Evolutionary conservation across 2,329 filamentous ascomycete species (phyloP), one percentile per base, ranked within the genome.

Genomic region (Periglandula ipomoeae): DNA sequence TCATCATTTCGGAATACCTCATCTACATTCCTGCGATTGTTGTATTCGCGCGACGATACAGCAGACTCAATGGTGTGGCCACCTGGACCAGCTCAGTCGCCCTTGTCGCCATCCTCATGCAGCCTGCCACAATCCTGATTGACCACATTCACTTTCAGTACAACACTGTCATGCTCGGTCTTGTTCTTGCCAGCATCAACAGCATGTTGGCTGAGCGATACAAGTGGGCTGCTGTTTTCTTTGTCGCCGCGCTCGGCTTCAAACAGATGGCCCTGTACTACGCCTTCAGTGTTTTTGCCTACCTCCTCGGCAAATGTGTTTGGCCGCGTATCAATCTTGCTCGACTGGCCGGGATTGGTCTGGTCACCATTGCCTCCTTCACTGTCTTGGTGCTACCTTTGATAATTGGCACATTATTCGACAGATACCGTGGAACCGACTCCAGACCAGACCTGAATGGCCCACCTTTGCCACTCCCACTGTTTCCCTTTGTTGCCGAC

Each of bases 221-320:
- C 59, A 78, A 94, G 53, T 96, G 91, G 89, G 81, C 87, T 23
- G 89, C 88, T 53, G 79, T 95, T 51, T 95, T 95, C 71, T 98
- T 98, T 58, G 93, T 98, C 6, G 81, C 80, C 15, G 87, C 91
- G 3, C 73, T 98, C n/a, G 89, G 89, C 5, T 98, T 97, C 75
- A 98, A 98, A 73, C 93, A 98, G 67, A 98, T 98, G 94, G 91
- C 91, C 1, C 75, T 98, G 15, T 98, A 97, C 70, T 98, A 96
- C 66, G 89, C 94, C 3, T 90, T 94, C 13, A 84, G 85, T 19
- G 84, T 97, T 50, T 97, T 97, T 64, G 85, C 89, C 27, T 98
- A 90, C 61, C 81, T 98, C 2, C 73, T 97, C 1, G 93, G 91
- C 8, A 82, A 84, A 60, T 96, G 90, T 61, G 58, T 94, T n/a